Conservation (phyloP, 225 moss, liverwort and hornwort species). For the Neckera pumila region DNA sequence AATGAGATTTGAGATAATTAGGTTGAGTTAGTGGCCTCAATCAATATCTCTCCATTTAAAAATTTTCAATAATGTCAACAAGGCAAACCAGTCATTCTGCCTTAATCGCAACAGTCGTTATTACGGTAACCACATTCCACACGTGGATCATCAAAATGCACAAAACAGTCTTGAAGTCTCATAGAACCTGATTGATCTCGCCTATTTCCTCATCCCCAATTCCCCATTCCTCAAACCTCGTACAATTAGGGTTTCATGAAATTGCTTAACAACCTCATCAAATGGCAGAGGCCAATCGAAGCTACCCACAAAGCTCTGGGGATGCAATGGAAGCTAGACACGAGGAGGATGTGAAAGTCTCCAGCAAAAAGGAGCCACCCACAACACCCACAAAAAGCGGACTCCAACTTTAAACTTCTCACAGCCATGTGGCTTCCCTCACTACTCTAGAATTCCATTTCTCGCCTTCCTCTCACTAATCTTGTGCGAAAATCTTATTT, state of each 20-base stretch:
- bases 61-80: no score
- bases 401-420: not conserved
- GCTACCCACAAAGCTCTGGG: not conserved
- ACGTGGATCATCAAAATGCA: no score
- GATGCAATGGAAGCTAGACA: constrained; percentile 4
- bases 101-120: not conserved
- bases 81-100: no score
- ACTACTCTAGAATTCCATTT: not conserved
- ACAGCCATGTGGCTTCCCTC: not conserved
- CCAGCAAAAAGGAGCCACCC: not conserved
- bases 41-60: no score
- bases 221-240: not conserved
- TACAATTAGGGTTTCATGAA: not conserved
- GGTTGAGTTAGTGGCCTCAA: no score
- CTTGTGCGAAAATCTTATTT: not conserved
- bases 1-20: no score
- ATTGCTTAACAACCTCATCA: not conserved
- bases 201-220: not conserved
- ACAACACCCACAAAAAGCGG: not conserved
- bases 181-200: not conserved
- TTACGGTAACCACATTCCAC: not conserved
- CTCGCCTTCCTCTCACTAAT: not conserved
- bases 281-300: not conserved
- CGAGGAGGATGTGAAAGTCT: not conserved
- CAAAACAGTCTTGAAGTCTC: not conserved